A percentile compares a stretch with the other conserved stretches of the same genome.
phyloP scores from a whole-genome alignment of 495 filamentous ascomycete species.

The Penicillium silybi region DNA sequence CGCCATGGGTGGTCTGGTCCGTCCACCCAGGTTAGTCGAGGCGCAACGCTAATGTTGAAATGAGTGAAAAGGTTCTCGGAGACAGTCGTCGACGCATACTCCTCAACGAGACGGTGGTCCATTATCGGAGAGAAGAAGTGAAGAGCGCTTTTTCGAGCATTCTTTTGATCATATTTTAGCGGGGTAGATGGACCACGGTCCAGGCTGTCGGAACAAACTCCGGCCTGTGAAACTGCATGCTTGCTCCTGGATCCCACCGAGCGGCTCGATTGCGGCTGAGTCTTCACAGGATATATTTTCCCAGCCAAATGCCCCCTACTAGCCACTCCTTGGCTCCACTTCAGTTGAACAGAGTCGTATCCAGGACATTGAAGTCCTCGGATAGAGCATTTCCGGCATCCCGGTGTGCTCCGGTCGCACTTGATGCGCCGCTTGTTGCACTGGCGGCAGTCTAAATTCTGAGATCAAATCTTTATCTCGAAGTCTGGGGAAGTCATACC shows the following conservation, averaged over 20 bases:
- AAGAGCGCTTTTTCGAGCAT: no score
- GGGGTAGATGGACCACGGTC: no score
- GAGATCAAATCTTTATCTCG: background rate
- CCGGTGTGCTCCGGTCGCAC: background rate
- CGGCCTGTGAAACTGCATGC: no score
- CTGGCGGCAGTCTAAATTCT: background rate
- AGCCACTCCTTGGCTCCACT: background rate
- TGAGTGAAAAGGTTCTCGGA: constrained; percentile 1
- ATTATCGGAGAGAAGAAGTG: background rate
- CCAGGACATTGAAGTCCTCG: constrained; percentile 1
- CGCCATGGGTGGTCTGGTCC: constrained; percentile 3
- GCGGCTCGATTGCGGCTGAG: background rate
- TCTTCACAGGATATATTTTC: background rate
- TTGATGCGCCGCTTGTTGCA: constrained; percentile 4
- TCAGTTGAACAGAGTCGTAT: constrained; percentile 1
- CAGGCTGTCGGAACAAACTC: background rate
- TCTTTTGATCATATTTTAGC: background rate
- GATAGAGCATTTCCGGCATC: constrained; percentile 2
- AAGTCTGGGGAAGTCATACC: background rate
- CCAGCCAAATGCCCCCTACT: background rate
- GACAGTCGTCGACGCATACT: background rate
- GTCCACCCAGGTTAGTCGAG: constrained; percentile 3
- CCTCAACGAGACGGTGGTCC: background rate
- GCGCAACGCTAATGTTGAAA: constrained; percentile 3
- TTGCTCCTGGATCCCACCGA: background rate